Evolutionary conservation across 2,329 filamentous ascomycete genomes (phyloP), one percentile per base, ranked within the genome.

Genomic region (Penicillium sp.): DNA sequence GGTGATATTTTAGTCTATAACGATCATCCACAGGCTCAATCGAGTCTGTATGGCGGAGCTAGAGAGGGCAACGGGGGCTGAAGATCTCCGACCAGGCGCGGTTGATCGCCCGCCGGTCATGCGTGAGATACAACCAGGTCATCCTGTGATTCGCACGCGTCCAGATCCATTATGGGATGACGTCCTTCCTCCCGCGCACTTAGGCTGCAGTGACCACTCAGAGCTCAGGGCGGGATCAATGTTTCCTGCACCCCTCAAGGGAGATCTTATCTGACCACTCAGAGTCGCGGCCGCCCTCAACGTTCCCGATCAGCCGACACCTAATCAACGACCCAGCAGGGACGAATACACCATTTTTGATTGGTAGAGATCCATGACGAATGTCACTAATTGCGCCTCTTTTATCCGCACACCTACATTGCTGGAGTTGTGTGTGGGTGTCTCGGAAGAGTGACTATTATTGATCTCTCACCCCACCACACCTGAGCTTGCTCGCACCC

Each of bases 251-350:
- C 29, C 43, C 47, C 26, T 52, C 48, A 35, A 25, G 33, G 33
- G 19, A 33, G 54, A 46, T 53, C 46, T 19, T 29, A 55, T 27
- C 54, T 55, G 39, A 47, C 57, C 55, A 58, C 31, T 50, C 52
- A 53, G 31, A 21, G 46, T 44, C n/a, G 26, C 33, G n/a, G 10
- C 48, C 26, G 21, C 37, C 21, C 39, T 43, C 42, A 43, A 59
- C 54, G 31, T 54, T 37, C 33, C 50, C 54, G 54, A 64, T 67
- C 64, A 67, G 60, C 62, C 63, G 63, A 67, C 62, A 62, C 60
- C 63, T 62, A 67, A 42, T 67, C 58, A 64, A 27, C 53, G 58
- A 46, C 35, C 53, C 49, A 56, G 53, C 55, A 60, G 42, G 48
- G 56, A 62, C 14, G 14, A 16, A 52, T 44, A 54, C 54, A 9